Base-by-base conservation (phyloP, 768 basidiomycete genomes). In the Podaxis sp. region DNA sequence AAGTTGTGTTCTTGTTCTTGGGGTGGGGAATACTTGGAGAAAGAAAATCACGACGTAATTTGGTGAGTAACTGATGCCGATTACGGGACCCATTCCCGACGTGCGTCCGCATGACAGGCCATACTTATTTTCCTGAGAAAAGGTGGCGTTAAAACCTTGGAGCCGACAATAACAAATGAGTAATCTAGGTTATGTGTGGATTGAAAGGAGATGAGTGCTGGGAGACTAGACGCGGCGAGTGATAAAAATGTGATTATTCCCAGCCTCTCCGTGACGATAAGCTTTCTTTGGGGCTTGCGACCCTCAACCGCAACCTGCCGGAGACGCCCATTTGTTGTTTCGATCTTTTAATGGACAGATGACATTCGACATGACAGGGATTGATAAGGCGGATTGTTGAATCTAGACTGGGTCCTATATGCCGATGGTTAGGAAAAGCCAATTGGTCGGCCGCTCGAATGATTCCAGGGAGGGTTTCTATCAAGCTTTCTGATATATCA, bases 11-110 rank as follows among this genome's bases (percentile, higher is more conserved):
- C 54, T 26, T 38, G 33, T 33, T 33, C 30, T 33, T 8, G 30
- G 30, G 8, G 30, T 33, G 36, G 38, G 54, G 39, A 24, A 22
- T 38, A 17, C 24, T 26, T 40, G 8, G 22, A 28, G 26, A 4
- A 24, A 40, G 54, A 12, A 38, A 15, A 40, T 40, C 39, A 39
- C 38, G 26, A 51, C 9, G 24, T 22, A 40, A 51, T 51, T 26
- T 48, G 7, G 36, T 17, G 36, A 15, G 46, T 38, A 51, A 59
- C n/a, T 48, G 57, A 36, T 49, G 15, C 33, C 57, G 57, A 59
- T 59, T 59, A 59, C 57, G 57, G 57, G 33, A 59, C 48, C 3
- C 30, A 36, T 59, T 51, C 48, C 57, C 13, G 54, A n/a, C 36
- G 56, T 57, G 40, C 26, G 48, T 11, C 46, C 57, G 46, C 57